Conservation (phyloP, 2,329 filamentous ascomycete species). For the Cladophialophora chaetospira region DNA sequence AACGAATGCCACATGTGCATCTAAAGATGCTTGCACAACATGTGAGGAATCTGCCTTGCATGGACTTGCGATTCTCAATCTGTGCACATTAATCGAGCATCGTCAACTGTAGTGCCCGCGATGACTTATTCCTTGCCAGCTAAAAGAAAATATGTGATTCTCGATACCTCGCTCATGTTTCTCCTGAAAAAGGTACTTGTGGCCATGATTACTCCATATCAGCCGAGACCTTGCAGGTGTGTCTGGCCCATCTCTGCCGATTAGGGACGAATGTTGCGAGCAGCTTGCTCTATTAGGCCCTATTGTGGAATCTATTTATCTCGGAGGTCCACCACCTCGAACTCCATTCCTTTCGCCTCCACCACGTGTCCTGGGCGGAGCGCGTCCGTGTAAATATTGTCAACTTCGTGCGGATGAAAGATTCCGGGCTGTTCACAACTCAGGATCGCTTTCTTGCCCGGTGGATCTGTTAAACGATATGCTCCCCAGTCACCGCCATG, state of each 20-base stretch:
- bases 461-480: constrained; percentile 90
- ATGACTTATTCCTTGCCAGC: background rate
- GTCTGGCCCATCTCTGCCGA: constrained; percentile 10
- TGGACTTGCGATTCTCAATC: too few species aligned
- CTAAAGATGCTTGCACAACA: background rate
- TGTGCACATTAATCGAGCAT: background rate
- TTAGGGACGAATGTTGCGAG: background rate
- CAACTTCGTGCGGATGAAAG: constrained; percentile 76
- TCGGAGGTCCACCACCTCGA: constrained; percentile 67
- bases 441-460: constrained; percentile 81
- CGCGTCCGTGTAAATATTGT: constrained; percentile 77
- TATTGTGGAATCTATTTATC: constrained; percentile 11
- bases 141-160: background rate
- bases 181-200: background rate
- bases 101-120: too few species aligned
- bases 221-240: background rate
- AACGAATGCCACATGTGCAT: background rate
- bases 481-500: constrained; percentile 71
- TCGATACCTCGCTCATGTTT: background rate
- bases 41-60: too few species aligned
- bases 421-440: constrained; percentile 75
- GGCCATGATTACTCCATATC: background rate
- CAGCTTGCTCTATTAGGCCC: background rate
- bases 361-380: constrained; percentile 70
- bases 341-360: constrained; percentile 66